phyloP scores from a whole-genome alignment of 257 asterid species.

The Solanum tarapatanum region DNA sequence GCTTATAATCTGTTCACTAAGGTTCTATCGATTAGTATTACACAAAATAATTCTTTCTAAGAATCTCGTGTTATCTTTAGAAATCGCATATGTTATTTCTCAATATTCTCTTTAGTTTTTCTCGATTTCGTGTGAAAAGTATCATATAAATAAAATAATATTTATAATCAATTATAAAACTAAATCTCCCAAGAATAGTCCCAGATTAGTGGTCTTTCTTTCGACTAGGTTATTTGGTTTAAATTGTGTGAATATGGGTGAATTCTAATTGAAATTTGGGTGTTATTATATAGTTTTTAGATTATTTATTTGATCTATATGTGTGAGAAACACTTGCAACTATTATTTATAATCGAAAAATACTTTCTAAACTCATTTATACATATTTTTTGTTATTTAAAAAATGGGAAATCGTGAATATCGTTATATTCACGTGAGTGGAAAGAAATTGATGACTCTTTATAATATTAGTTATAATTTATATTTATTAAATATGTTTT shows the following conservation, averaged over 20 bases:
- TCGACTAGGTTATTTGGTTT: background rate
- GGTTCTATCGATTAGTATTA: no score
- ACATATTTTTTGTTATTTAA: no score
- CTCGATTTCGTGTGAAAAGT: no score
- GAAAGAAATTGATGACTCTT: no score
- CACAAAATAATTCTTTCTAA: no score
- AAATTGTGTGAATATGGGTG: background rate
- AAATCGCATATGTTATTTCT: background rate
- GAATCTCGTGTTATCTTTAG: background rate
- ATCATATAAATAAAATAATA: no score
- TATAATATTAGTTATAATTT: no score
- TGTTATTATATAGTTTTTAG: no score
- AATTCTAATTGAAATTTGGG: background rate
- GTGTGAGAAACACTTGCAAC: background rate
- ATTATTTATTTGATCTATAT: background rate
- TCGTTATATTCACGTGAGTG: background rate
- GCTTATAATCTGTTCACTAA: no score
- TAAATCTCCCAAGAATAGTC: background rate
- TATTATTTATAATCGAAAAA: background rate
- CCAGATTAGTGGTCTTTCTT: background rate
- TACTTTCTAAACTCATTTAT: background rate
- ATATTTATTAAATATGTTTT: no score
- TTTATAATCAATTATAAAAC: no score
- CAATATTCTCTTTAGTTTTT: background rate
- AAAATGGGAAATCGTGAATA: background rate